These are phyloP conservation scores for Acer negundo DNA, from an alignment of 345 rosid genomes.

Conservation along the genomic window DNA sequence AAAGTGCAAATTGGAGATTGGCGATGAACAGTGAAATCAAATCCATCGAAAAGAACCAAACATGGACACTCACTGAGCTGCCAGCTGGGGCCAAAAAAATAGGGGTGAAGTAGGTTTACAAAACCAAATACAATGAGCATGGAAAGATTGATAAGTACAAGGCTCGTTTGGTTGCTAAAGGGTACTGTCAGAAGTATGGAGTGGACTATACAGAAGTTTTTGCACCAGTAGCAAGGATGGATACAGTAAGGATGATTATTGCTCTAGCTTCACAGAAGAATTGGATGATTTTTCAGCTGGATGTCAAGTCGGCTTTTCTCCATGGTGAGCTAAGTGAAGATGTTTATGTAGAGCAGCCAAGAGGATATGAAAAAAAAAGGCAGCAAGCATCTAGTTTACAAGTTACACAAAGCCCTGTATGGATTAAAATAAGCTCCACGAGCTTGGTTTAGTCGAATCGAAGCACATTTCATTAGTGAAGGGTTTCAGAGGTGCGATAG, in stretches of 20 bases:
- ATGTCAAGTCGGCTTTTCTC: slow-evolving; percentile 1
- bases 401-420: not conserved
- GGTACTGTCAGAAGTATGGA: not conserved
- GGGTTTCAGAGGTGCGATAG: not conserved
- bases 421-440: too few relatives aligned
- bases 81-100: not conserved
- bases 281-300: not conserved
- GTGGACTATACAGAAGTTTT: not conserved
- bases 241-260: not conserved
- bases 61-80: not conserved
- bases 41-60: not conserved
- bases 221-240: not conserved
- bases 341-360: not conserved
- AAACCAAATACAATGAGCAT: not conserved
- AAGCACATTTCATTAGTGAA: not conserved
- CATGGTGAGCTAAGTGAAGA: not conserved
- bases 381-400: not conserved
- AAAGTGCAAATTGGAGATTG: not conserved
- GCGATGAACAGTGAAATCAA: not conserved
- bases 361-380: not conserved
- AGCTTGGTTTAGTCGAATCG: not conserved
- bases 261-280: not conserved
- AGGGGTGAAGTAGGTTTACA: not conserved
- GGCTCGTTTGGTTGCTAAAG: not conserved
- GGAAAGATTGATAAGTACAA: not conserved